Evolutionary conservation across 345 rosid species (phyloP).

Genomic region (Passiflora organensis): DNA sequence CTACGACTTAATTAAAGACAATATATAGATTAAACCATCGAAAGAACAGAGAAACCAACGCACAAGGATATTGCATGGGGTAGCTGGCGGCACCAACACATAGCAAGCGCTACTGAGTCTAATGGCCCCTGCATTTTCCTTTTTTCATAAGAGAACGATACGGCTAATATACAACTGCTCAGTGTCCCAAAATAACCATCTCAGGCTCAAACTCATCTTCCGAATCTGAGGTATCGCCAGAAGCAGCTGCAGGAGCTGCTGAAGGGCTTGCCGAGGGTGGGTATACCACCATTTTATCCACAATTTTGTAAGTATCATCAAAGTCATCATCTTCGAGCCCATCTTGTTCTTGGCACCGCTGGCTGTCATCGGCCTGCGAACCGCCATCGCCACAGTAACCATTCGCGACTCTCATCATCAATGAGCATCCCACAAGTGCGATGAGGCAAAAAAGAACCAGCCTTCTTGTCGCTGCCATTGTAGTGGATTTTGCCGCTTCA

Average conservation of each 20-base stretch:
- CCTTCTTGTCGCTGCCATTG: constrained; percentile 21
- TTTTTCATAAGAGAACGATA: too few species aligned
- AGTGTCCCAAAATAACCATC: neutral
- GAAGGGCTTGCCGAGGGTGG: neutral
- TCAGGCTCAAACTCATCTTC: neutral
- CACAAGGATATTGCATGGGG: neutral
- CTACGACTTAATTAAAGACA: neutral
- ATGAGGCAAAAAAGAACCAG: too few species aligned
- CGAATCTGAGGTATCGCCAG: neutral
- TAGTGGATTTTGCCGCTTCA: constrained; percentile 1
- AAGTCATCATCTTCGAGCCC: constrained; percentile 17
- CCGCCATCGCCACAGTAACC: too few species aligned
- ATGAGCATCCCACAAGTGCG: too few species aligned
- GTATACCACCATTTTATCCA: constrained; percentile 10
- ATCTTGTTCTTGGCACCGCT: constrained; percentile 5
- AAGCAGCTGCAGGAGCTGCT: neutral
- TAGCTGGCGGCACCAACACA: neutral
- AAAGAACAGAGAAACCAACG: neutral
- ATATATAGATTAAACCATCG: too few species aligned
- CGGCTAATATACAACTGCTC: too few species aligned
- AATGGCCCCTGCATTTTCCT: neutral
- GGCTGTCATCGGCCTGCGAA: too few species aligned
- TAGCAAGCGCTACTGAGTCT: neutral
- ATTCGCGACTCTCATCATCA: too few species aligned
- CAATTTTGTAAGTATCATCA: constrained; percentile 34